Evolutionary conservation across 2,329 filamentous ascomycete species (phyloP), one percentile per base, ranked within the genome.

Genomic region (Tympanopsis confertula): DNA sequence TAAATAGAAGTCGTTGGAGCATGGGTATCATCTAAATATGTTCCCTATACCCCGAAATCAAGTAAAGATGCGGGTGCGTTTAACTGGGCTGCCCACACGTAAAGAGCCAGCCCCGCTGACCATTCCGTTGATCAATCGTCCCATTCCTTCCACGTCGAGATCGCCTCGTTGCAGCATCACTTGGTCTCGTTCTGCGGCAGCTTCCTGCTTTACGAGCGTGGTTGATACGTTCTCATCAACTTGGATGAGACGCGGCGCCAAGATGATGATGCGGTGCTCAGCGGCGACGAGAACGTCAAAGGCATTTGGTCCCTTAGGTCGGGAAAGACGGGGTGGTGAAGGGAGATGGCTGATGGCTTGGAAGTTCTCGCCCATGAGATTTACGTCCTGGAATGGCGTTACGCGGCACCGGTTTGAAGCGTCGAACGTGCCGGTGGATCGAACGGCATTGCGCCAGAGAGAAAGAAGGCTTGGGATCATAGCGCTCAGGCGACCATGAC

Each of bases 61-160:
- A 36, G 55, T 44, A 38, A 58, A 59, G 35, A 57, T 50, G 19
- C 55, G 55, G 10, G 52, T 43, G 32, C 55, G 52, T 41, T 59
- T 61, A 35, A 54, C 47, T 7, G 57, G 56, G 38, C 56, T 60
- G 33, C 50, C 52, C 40, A 57, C 50, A 20, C 50, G 48, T 28
- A 55, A 44, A 24, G 55, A 46, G 30, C 48, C 51, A 22, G 44
- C 46, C 10, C 46, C 49, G 20, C 43, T 48, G 2, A 53, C 50
- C 61, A 67, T 67, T 29, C 56, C 55, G 19, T 54, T 61, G 26
- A 68, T 46, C 3, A 67, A 47, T 15, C 62, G 55, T 39, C 62
- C 62, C 62, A 68, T 66, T 35, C 62, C 63, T 30, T 64, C 56
- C 13, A 68, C 53, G 40, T 65, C 63, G 13, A 68, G 53, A 38